Percentiles rank a stretch among this genome's conserved stretches.
These are phyloP conservation scores for Citeromyces siamensis DNA, from an alignment of 1,139 yeast genomes.

Conservation along the genomic window DNA sequence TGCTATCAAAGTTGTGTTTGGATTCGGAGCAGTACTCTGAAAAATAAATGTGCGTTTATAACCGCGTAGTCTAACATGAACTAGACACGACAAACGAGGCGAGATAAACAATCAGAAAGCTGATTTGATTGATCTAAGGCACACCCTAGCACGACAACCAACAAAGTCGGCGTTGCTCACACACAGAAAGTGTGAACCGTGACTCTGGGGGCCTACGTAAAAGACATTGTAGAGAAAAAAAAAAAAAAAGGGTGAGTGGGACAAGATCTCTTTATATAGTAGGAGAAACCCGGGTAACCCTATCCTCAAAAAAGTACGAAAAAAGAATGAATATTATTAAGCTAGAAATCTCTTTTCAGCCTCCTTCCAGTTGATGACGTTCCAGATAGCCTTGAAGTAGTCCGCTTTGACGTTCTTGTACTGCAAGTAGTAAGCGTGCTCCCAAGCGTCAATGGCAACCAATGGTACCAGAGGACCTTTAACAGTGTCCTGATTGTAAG, in stretches of 20 bases:
- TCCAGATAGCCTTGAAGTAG: conserved; percentile 95
- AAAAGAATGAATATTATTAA: conserved; percentile 2
- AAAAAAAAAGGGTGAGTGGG: too few species aligned
- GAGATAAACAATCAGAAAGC: conserved; percentile 1
- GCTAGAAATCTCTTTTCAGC: conserved; percentile 54
- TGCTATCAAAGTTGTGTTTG: conserved; percentile 83
- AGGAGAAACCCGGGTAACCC: not conserved
- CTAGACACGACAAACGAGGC: conserved; percentile 2
- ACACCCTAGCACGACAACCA: conserved; percentile 1
- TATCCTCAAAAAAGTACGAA: not conserved
- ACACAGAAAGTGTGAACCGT: not conserved
- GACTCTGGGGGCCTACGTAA: conserved; percentile 1
- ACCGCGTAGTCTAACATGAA: conserved; percentile 1
- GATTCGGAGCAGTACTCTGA: conserved; percentile 76
- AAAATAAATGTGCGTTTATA: conserved; percentile 2
- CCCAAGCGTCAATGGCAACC: conserved; percentile 97
- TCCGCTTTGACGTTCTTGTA: conserved; percentile 91
- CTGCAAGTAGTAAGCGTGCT: conserved; percentile 94
- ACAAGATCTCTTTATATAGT: not conserved
- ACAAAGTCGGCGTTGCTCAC: not conserved
- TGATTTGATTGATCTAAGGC: not conserved
- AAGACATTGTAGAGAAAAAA: not conserved
- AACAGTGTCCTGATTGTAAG: conserved; percentile 86
- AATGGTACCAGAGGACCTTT: conserved; percentile 65
- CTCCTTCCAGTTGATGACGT: conserved; percentile 92